phyloP scores from a whole-genome alignment of 2,329 filamentous ascomycete genomes.

The Trichoderma polysporum region DNA sequence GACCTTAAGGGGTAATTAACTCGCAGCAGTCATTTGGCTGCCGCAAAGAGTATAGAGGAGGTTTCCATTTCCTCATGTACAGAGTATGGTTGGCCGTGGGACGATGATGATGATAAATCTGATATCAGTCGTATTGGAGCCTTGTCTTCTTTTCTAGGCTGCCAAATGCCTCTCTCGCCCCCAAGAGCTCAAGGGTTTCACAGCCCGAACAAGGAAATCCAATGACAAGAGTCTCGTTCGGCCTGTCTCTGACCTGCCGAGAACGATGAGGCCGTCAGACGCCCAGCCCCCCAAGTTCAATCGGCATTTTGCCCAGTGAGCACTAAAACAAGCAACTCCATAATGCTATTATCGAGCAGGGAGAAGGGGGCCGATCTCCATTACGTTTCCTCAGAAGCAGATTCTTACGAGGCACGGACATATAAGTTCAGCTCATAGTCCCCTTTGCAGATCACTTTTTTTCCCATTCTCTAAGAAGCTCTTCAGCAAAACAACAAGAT shows the following conservation, averaged over 20 bases:
- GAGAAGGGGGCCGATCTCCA: neutral
- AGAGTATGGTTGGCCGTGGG: neutral
- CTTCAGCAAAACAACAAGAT: neutral
- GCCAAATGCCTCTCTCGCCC: neutral
- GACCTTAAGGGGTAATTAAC: neutral
- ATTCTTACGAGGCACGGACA: neutral
- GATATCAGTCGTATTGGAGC: neutral
- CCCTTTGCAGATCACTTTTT: neutral
- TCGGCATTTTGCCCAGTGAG: neutral
- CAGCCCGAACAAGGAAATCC: neutral
- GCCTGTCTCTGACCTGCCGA: neutral
- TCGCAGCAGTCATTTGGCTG: neutral
- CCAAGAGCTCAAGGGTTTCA: neutral
- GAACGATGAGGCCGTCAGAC: neutral
- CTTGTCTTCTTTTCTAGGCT: neutral
- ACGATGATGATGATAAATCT: neutral
- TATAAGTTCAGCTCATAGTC: neutral
- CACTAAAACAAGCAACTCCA: slow-evolving; percentile 10
- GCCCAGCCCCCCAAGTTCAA: neutral
- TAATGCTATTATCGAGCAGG: neutral
- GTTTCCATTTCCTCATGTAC: too few species aligned
- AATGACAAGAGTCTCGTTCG: neutral
- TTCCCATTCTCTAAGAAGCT: neutral
- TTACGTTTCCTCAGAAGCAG: neutral
- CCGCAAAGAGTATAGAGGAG: neutral